Evolutionary conservation across 2,329 filamentous ascomycete species (phyloP).

Genomic region (Neonectria faginata): DNA sequence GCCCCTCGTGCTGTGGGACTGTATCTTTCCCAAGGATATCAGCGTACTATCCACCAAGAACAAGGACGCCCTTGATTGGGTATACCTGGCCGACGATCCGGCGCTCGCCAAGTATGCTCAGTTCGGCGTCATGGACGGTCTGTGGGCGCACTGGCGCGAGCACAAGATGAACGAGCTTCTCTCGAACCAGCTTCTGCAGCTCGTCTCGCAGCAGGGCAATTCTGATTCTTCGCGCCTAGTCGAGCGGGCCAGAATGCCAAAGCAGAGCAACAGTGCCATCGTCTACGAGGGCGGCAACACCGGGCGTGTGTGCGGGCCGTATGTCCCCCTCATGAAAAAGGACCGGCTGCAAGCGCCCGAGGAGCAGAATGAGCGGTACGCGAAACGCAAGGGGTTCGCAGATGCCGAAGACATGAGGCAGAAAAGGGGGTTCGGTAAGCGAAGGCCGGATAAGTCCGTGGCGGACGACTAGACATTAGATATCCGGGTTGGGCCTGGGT

Average conservation of each 20-base stretch:
- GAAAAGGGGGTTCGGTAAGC: constrained; percentile 49
- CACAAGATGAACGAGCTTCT: constrained; percentile 92
- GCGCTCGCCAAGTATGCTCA: constrained; percentile 71
- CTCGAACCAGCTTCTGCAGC: constrained; percentile 77
- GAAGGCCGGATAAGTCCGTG: constrained; percentile 41
- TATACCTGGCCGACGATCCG: constrained; percentile 78
- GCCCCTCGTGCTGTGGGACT: constrained; percentile 96
- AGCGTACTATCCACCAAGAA: constrained; percentile 49
- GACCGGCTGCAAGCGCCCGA: constrained; percentile 61
- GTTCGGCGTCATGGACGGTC: constrained; percentile 74
- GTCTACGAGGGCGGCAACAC: constrained; percentile 68
- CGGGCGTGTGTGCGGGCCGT: constrained; percentile 63
- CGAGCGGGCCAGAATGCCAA: constrained; percentile 25
- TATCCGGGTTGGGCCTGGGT: neutral
- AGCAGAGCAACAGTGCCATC: constrained; percentile 44
- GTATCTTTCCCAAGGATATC: constrained; percentile 76
- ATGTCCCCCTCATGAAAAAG: constrained; percentile 67
- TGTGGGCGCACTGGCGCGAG: constrained; percentile 87
- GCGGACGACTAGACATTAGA: constrained; percentile 39
- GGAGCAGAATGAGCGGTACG: constrained; percentile 71
- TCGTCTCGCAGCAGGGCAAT: constrained; percentile 60
- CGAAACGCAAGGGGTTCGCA: constrained; percentile 69
- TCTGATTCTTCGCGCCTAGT: constrained; percentile 34
- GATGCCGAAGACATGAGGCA: constrained; percentile 62
- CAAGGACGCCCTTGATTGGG: constrained; percentile 77